A percentile compares a stretch with the other conserved stretches of the same genome.
These are phyloP conservation scores for Neonothopanus nambi DNA, from an alignment of 1,284 basidiomycete species.

Conservation along the genomic window DNA sequence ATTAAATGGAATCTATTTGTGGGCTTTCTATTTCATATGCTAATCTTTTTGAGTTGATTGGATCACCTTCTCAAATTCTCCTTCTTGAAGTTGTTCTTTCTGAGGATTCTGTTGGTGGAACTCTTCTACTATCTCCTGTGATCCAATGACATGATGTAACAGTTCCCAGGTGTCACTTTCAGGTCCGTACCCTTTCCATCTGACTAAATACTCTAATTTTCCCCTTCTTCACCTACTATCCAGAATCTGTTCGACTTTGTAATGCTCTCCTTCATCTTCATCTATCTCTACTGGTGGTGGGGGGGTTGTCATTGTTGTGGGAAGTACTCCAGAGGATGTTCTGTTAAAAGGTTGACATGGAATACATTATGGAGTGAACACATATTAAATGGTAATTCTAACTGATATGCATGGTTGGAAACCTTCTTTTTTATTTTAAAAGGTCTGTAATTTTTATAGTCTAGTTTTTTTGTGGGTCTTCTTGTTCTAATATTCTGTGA, in stretches of 20 bases:
- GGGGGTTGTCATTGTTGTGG: neutral
- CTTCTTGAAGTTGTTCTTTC: no score
- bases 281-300: slow-evolving; percentile 1
- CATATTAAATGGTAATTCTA: neutral
- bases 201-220: slow-evolving; percentile 20
- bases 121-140: no score
- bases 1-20: no score
- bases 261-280: slow-evolving; percentile 5
- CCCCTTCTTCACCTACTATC: slow-evolving; percentile 15
- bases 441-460: no score
- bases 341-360: slow-evolving; percentile 6
- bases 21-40: no score
- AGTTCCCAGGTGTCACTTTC: slow-evolving; percentile 20
- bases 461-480: no score
- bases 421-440: neutral
- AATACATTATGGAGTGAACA: no score
- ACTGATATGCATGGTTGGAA: neutral
- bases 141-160: no score
- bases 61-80: no score
- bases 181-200: slow-evolving; percentile 18
- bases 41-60: no score
- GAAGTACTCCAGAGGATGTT: neutral
- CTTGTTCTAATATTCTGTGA: no score
- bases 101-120: no score
- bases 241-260: slow-evolving; percentile 24